Conservation (phyloP, 495 filamentous ascomycete genomes). For the Trypethelium eluteriae region DNA sequence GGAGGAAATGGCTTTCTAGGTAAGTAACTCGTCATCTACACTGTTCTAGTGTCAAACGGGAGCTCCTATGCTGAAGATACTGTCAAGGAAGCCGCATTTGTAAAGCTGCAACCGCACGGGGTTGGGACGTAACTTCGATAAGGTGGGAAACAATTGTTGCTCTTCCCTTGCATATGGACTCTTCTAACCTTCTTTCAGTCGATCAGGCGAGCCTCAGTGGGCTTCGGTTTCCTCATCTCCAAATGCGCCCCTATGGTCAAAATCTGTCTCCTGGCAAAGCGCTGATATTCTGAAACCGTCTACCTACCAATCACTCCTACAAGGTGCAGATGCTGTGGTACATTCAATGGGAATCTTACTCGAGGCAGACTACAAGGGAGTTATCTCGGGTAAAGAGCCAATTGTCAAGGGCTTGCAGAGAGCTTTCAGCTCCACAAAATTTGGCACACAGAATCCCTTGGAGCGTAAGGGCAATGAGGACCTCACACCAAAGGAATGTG, state of each 20-base stretch:
- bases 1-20: slow-evolving; percentile 93
- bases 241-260: slow-evolving; percentile 70
- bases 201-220: slow-evolving; percentile 85
- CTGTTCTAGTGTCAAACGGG: too few relatives aligned
- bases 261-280: slow-evolving; percentile 73
- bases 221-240: slow-evolving; percentile 63
- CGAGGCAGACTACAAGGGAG: slow-evolving; percentile 95
- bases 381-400: slow-evolving; percentile 71
- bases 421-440: slow-evolving; percentile 63
- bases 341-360: slow-evolving; percentile 94
- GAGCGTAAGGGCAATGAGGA: slow-evolving; percentile 48
- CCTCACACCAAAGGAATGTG: slow-evolving; percentile 54
- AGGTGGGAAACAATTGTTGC: slow-evolving; percentile 47
- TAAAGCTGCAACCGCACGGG: slow-evolving; percentile 69
- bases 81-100: slow-evolving; percentile 72
- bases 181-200: slow-evolving; percentile 43
- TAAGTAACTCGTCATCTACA: slow-evolving; percentile 23
- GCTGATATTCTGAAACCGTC: slow-evolving; percentile 77
- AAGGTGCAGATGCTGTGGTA: slow-evolving; percentile 71
- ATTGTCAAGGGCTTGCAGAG: slow-evolving; percentile 63
- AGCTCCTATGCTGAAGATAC: not conserved
- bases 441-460: slow-evolving; percentile 61
- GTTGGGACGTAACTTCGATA: slow-evolving; percentile 84
- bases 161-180: not conserved
- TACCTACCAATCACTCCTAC: slow-evolving; percentile 64